Evolutionary conservation across 73 alveolate species (phyloP).

Genomic region (Diophrys sp.): DNA sequence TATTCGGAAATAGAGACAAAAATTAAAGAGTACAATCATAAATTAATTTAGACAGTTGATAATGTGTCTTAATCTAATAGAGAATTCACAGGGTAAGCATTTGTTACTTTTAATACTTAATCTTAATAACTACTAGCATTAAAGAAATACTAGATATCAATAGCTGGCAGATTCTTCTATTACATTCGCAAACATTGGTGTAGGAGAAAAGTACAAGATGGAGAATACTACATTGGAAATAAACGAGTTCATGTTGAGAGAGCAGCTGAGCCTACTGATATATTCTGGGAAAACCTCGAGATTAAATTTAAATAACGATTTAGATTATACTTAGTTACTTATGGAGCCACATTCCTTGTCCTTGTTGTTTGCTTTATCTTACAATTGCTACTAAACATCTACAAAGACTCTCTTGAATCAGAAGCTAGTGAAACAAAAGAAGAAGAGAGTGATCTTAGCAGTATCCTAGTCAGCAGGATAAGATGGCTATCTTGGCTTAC

Average conservation of each 20-base stretch:
- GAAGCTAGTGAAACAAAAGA: constrained; percentile 25
- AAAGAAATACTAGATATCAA: no score
- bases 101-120: no score
- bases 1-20: not conserved
- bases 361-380: constrained; percentile 50
- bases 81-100: no score
- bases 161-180: no score
- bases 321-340: constrained; percentile 39
- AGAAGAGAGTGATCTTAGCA: constrained; percentile 8
- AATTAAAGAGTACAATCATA: not conserved
- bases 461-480: not conserved
- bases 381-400: constrained; percentile 14
- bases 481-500: constrained; percentile 34
- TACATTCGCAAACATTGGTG: no score
- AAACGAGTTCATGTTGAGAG: constrained; percentile 32
- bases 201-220: no score
- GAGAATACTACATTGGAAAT: not conserved
- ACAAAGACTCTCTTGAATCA: not conserved
- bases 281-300: constrained; percentile 72
- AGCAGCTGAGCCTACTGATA: constrained; percentile 84
- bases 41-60: not conserved
- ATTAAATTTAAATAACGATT: constrained; percentile 27
- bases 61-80: not conserved
- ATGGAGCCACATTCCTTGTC: constrained; percentile 32
- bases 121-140: no score